Evolutionary conservation across 352 stramenopile species (phyloP), one percentile per base, ranked within the genome.

Genomic region (Globisporangium apiculatum): DNA sequence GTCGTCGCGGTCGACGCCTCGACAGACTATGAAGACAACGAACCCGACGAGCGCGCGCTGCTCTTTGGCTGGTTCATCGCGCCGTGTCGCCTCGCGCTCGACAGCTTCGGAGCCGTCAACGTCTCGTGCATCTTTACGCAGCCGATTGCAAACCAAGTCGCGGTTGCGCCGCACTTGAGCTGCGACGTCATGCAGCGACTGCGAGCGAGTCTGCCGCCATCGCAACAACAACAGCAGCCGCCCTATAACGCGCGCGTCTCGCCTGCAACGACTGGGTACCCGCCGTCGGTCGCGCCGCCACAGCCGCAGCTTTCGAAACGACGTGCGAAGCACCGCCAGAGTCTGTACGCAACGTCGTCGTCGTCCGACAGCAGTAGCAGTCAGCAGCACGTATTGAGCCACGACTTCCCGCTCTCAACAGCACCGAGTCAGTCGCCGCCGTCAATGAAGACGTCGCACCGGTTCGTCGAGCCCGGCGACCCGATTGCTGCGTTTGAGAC

Each of bases 61-160:
- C 57, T 84, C 18, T 86, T 88, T 47, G 76, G 73, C 15, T 88
- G 75, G 75, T 77, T 86, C 42, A 53, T 88, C 12, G 68, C 72
- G 5, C 75, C 75, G 4, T 73, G 72, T 48, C 62, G 51, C 24
- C 57, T 68, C n/a, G 24, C 24, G 24, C 62, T 69, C 45, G 66
- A 73, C 15, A 66, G 68, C 0, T 45, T 66, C 10, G 66, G 56
- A 3, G 60, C 66, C 0, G 66, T 86, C 24, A 86, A 73, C 45
- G 73, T 83, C 14, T 84, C 78, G n/a, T 84, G 76, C 47, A 80
- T 86, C 55, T 62, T 76, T 8, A 48, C 70, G 12, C 69, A 84
- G 54, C 60, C 58, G 9, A 17, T 58, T n/a, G 55, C 68, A 15
- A 77, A 67, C 53, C 64, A 79, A 40, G 51, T 51, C 18, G 54